These are phyloP conservation scores for Didymella sp. DNA, from an alignment of 2,329 filamentous ascomycete genomes.

Conservation along the genomic window DNA sequence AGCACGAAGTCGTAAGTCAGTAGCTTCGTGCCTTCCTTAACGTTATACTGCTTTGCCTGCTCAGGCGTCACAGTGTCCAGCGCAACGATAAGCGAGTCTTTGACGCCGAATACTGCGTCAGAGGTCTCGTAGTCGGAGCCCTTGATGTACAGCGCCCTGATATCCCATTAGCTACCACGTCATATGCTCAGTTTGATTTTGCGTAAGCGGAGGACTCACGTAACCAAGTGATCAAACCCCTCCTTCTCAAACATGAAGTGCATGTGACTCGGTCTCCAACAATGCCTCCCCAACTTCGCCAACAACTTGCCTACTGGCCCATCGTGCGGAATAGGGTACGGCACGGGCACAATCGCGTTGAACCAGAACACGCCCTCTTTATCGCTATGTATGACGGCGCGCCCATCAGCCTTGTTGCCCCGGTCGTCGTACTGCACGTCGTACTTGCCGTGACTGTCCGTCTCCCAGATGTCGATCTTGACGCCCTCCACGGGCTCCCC, in stretches of 20 bases:
- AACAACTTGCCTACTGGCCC: constrained; percentile 66
- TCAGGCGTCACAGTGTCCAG: constrained; percentile 37
- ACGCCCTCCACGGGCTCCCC: constrained; percentile 70
- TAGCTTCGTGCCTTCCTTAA: constrained; percentile 68
- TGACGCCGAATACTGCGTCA: constrained; percentile 87
- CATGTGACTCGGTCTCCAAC: constrained; percentile 50
- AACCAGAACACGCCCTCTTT: constrained; percentile 82
- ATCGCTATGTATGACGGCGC: constrained; percentile 74
- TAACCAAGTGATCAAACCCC: constrained; percentile 74
- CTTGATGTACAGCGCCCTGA: constrained; percentile 76
- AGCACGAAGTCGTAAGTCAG: constrained; percentile 80
- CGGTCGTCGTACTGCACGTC: constrained; percentile 77
- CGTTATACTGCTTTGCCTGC: constrained; percentile 56
- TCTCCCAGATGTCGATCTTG: constrained; percentile 85
- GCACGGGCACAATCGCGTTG: constrained; percentile 81
- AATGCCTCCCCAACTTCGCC: constrained; percentile 39
- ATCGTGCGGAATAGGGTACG: constrained; percentile 85
- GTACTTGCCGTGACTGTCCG: constrained; percentile 79
- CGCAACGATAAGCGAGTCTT: constrained; percentile 69
- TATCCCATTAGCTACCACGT: not conserved
- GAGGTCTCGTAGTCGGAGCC: constrained; percentile 82
- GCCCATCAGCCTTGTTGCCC: constrained; percentile 68
- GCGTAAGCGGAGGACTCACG: constrained; percentile 62
- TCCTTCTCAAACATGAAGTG: constrained; percentile 70
- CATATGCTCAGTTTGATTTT: too few species aligned